Base-by-base conservation (phyloP, 352 stramenopile species). In the Globisporangium yorkense region DNA sequence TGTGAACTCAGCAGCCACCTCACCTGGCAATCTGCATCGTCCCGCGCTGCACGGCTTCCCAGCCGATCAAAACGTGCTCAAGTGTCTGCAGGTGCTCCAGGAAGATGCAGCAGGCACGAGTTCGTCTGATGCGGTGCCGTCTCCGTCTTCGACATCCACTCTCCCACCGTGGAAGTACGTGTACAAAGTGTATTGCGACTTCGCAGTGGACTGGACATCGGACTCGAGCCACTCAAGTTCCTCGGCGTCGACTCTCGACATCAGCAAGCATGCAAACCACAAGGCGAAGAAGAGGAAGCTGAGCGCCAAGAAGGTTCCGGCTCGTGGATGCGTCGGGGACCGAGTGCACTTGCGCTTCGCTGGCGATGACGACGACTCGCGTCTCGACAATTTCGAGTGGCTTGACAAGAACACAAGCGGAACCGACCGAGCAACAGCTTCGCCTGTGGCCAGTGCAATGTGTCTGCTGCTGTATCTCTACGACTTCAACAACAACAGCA, bases 131-230 rank as follows among this genome's bases (percentile, higher is more conserved):
- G 12, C 8, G 0, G 39, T 37, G 27, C 39, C 41, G 0, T 57
- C 24, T 6, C 8, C 48, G 5, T 35, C 20, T 18, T 21, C 41
- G 41, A 46, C 40, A 10, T 6, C 37, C 13, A 13, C 37, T 20
- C n/a, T 85, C 5, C 72, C 77, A 6, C 84, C 84, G 15, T 94
- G 84, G 84, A 92, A 92, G 41, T 57, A 79, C 29, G 77, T 76
- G 43, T 92, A 89, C 65, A 86, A 77, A 46, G 52, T 94, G 12
- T 75, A 72, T 18, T 94, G 84, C 45, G 81, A 90, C 52, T 87
- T 89, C 29, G 51, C 70, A 45, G 67, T 94, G 3, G 73, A 88
- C 21, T 94, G 84, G 84, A 54, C 35, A 43, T 18, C 35, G 5
- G 55, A 61, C 27, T 39, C 46, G 55, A 61, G 46, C 8, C 21